These are phyloP conservation scores for Thalassiosira profunda DNA, from an alignment of 108 stramenopile species.

Conservation along the genomic window DNA sequence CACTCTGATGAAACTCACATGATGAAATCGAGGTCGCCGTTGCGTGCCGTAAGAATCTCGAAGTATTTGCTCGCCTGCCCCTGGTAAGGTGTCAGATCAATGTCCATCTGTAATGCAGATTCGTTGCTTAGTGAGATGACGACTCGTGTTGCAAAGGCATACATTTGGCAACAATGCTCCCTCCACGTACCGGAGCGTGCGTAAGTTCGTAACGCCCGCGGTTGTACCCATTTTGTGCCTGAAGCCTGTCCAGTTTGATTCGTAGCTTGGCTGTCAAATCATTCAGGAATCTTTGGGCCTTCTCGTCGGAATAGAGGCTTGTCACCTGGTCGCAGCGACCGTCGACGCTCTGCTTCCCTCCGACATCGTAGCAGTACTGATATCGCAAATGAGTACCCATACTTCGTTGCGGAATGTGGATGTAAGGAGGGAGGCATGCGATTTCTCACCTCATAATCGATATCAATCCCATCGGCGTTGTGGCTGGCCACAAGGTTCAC, in stretches of 20 bases:
- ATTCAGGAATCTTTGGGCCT: conserved; percentile 34
- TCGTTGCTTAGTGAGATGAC: too few species aligned
- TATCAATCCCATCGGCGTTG: conserved; percentile 61
- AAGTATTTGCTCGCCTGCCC: conserved; percentile 46
- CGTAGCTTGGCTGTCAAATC: conserved; percentile 28
- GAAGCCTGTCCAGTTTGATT: conserved; percentile 31
- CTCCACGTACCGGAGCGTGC: conserved; percentile 71
- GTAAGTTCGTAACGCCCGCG: conserved; percentile 48
- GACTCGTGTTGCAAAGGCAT: too few species aligned
- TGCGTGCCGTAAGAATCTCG: conserved; percentile 35
- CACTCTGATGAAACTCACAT: too few species aligned
- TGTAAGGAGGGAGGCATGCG: too few species aligned
- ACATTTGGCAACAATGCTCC: too few species aligned
- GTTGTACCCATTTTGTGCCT: conserved; percentile 46
- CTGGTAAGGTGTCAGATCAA: conserved; percentile 48
- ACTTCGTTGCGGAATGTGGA: too few species aligned
- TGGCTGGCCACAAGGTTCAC: conserved; percentile 51
- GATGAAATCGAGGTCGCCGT: conserved; percentile 45
- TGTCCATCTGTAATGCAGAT: too few species aligned
- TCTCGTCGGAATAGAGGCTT: conserved; percentile 13
- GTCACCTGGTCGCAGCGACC: conserved; percentile 33
- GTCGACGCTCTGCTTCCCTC: conserved; percentile 17
- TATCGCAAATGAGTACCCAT: too few species aligned
- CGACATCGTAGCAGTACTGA: conserved; percentile 67
- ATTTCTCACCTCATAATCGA: conserved; percentile 77